Evolutionary conservation across 805 yeast genomes (phyloP), one percentile per base, ranked within the genome.

Genomic region (Yarrowia sp.): DNA sequence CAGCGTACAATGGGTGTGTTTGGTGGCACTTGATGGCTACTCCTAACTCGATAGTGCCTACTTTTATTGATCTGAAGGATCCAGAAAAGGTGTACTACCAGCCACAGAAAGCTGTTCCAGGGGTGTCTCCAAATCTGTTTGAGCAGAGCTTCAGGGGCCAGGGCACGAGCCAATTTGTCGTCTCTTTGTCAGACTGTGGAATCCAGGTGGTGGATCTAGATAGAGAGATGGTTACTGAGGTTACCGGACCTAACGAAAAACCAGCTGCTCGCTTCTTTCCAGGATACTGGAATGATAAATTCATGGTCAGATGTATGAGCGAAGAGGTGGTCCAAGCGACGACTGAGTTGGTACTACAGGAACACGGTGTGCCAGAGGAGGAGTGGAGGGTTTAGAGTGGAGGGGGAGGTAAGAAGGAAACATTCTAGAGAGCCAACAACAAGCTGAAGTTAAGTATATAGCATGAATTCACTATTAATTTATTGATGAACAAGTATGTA

Each of bases 341-440:
- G 8, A 49, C 55, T 2, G 55, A 49, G 40, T 8, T 32, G 55
- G 55, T 49, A 2, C 10, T 49, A 3, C 55, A 49, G 40, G 55
- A 49, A 5, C 55, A 49, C 3, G 55, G 55, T 8, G 55, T 49
- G 9, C 55, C 55, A 4, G 40, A 49, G 40, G 40, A 49, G 55
- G 55, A 49, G 22, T 49, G 55, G 55, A 32, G 55, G 38, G 40
- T 26, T 8, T 48, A 26, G 19, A 19, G 19, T 19, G 19, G 19
- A 19, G 19, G 19, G 19, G 19, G 19, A 1, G 19, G 19, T 19
- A 1, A 19, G 19, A 19, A 19, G 19, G 19, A 19, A 19, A 19
- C 19, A 19, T 19, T 19, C 19, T 19, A 19, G 19, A 19, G 19
- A 19, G 19, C 19, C 19, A 19, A 19, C 19, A 19, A 19, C 1